Evolutionary conservation across 2,329 filamentous ascomycete genomes (phyloP).

Genomic region (Phialemoniopsis sp.): DNA sequence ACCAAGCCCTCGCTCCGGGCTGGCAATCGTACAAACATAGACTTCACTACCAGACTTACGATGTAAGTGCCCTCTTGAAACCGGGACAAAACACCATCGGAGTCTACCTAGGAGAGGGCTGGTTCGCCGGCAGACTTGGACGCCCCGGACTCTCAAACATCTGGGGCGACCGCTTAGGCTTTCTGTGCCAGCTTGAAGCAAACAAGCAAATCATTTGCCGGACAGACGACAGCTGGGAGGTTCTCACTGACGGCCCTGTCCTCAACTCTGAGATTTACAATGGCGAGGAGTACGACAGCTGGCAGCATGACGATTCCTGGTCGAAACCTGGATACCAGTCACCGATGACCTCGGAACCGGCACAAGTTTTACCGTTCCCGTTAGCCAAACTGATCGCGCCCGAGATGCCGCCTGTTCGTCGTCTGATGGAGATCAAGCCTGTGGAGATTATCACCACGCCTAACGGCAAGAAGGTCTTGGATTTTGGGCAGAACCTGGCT

Average conservation of each 20-base stretch:
- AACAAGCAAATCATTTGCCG: too few species aligned
- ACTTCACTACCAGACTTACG: slow-evolving; percentile 35
- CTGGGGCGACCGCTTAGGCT: too few species aligned
- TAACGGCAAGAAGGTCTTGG: slow-evolving; percentile 29
- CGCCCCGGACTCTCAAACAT: too few species aligned
- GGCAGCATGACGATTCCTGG: too few species aligned
- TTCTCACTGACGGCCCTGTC: too few species aligned
- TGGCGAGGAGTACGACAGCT: slow-evolving; percentile 45
- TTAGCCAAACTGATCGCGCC: neutral
- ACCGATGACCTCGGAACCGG: too few species aligned
- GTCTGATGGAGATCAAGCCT: slow-evolving; percentile 1
- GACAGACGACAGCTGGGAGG: too few species aligned
- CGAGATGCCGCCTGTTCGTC: neutral
- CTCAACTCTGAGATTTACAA: too few species aligned
- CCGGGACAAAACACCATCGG: slow-evolving; percentile 25
- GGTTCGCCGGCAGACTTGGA: slow-evolving; percentile 32
- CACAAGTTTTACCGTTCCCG: too few species aligned
- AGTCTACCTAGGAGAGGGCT: slow-evolving; percentile 37
- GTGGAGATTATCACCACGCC: slow-evolving; percentile 13
- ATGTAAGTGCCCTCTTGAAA: slow-evolving; percentile 27
- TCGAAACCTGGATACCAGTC: too few species aligned
- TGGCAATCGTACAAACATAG: slow-evolving; percentile 36
- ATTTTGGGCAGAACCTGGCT: slow-evolving; percentile 39
- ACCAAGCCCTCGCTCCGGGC: slow-evolving; percentile 29
- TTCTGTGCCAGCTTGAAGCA: too few species aligned